Evolutionary conservation across 2,329 filamentous ascomycete genomes (phyloP), one percentile per base, ranked within the genome.

Genomic region (Pestalotiopsis fici): DNA sequence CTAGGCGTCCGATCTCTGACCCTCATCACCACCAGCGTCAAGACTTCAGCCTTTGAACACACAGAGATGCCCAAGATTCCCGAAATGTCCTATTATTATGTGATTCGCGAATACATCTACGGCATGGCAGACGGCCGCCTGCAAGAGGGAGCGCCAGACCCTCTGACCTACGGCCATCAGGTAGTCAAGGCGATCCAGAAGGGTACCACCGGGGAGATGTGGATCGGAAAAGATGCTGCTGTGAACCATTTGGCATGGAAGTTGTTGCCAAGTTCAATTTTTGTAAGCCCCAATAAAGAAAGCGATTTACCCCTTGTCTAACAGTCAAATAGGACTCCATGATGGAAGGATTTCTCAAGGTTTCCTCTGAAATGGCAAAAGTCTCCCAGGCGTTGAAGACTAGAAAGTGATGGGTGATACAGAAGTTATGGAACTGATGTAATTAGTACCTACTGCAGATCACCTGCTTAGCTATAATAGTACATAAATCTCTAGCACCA

Each of bases 1-100:
- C 74, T 78, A 1, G 74, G 72, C 1, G 71, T 78, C 4, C 69
- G 70, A 1, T 68, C 73, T 4, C 67, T 78, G 31, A 74, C 76
- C 2, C 39, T 76, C 23, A 50, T 74, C 3, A 76, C 75, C 2
- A 70, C 70, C 11, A 67, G 67, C 1, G 74, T 77, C 62, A 72
- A 73, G 31, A 73, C 71, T 1, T 70, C 66, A 5, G 69, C 68
- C 21, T 70, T 69, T 7, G 25, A n/a, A 6, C 73, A 69, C 18
- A n/a, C 64, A 25, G 25, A 67, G 7, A 25, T 4, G 1, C 3
- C 55, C 13, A 55, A 68, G 23, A 11, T 74, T 2, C 71, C 73
- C 9, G 68, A 73, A 43, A 65, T 50, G 4, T 74, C 73, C 1
- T 35, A 68, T 5, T 74, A 74, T 43, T 66, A 35, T n/a, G 56